These are phyloP conservation scores for Apiospora pterosperma DNA, from an alignment of 2,329 filamentous ascomycete genomes.

Conservation along the genomic window DNA sequence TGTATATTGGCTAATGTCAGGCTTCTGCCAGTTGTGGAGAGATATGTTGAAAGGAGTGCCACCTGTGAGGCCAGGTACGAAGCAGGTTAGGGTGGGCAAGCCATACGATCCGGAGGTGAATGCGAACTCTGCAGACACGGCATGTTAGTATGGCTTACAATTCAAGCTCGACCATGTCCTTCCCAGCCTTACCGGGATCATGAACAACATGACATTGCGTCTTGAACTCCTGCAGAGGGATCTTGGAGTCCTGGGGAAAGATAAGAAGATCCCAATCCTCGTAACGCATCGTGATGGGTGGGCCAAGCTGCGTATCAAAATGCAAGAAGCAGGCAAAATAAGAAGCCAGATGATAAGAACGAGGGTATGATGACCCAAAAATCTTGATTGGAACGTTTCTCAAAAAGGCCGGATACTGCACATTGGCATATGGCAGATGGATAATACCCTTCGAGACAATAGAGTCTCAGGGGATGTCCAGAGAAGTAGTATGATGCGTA, in stretches of 20 bases:
- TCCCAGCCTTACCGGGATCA: conserved; percentile 37
- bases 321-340: neutral
- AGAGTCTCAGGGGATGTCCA: neutral
- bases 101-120: conserved; percentile 44
- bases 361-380: neutral
- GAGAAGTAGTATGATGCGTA: neutral
- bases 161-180: neutral
- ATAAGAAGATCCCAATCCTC: conserved; percentile 83
- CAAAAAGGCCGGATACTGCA: neutral
- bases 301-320: conserved; percentile 7
- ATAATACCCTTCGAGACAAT: neutral
- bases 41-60: conserved; percentile 65
- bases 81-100: conserved; percentile 68
- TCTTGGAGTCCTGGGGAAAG: conserved; percentile 63
- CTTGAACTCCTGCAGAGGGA: conserved; percentile 79
- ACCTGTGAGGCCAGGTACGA: conserved; percentile 39
- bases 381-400: neutral
- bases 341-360: neutral
- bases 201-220: conserved; percentile 70
- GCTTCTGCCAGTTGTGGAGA: conserved; percentile 69
- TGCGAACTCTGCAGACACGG: conserved; percentile 45
- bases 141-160: neutral
- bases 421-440: neutral
- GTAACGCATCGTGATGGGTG: conserved; percentile 65
- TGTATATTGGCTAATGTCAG: conserved; percentile 55